A percentile compares a stretch with the other conserved stretches of the same genome.
phyloP scores from a whole-genome alignment of 495 filamentous ascomycete genomes.

The Immersiella caudata region DNA sequence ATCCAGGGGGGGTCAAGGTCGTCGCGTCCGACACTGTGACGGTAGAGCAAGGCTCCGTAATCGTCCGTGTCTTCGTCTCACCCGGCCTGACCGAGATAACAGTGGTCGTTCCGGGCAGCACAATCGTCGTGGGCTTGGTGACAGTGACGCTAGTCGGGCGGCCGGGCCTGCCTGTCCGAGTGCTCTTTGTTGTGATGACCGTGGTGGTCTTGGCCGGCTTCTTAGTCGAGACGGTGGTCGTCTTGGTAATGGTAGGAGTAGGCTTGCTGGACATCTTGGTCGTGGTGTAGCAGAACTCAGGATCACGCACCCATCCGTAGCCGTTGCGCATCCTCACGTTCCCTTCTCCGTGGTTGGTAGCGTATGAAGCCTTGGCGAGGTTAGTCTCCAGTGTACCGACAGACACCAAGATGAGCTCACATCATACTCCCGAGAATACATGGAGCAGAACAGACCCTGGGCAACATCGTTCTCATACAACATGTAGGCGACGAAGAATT shows the following conservation, averaged over 20 bases:
- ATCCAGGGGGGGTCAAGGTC: not conserved
- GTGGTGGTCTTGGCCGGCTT: slow-evolving; percentile 7
- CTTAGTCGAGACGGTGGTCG: not conserved
- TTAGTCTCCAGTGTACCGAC: not conserved
- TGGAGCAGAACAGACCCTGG: slow-evolving; percentile 23
- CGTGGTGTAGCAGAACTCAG: not conserved
- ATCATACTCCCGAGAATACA: slow-evolving; percentile 27
- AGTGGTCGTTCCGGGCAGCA: not conserved
- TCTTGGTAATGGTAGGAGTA: not conserved
- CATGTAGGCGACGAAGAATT: slow-evolving; percentile 27
- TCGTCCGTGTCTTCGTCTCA: not conserved
- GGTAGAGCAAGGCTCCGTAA: not conserved
- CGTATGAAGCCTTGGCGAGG: slow-evolving; percentile 19
- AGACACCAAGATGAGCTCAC: not conserved
- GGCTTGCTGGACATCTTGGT: not conserved
- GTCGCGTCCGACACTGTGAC: not conserved
- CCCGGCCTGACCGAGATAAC: not conserved
- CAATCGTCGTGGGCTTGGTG: not conserved
- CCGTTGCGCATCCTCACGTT: slow-evolving; percentile 5
- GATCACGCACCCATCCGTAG: slow-evolving; percentile 16
- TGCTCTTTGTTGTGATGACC: not conserved
- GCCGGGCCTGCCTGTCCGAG: not conserved
- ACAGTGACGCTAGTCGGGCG: not conserved
- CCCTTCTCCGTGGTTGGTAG: slow-evolving; percentile 19
- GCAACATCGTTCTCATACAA: slow-evolving; percentile 16